Conservation (phyloP, 2,329 filamentous ascomycete species). For the Nigrograna mackinnonii region DNA sequence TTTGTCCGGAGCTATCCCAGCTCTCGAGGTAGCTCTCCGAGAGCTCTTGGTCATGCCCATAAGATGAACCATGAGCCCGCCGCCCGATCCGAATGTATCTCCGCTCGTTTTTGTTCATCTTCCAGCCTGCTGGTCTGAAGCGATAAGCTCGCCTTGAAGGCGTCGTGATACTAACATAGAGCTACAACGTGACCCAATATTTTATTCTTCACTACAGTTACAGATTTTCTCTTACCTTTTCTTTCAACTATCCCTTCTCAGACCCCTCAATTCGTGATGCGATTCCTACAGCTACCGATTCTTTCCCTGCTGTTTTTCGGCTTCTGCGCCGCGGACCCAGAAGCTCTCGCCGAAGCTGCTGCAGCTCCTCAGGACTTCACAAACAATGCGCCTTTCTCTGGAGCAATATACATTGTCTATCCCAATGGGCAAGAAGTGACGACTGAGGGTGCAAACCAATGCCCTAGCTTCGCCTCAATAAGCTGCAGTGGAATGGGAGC, state of each 20-base stretch:
- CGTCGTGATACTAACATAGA: too few species aligned
- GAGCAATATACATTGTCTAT: conserved; percentile 42
- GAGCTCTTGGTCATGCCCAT: conserved; percentile 24
- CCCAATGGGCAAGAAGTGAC: conserved; percentile 35
- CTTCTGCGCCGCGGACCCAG: conserved; percentile 24
- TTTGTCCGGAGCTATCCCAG: conserved; percentile 29
- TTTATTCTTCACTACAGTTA: too few species aligned
- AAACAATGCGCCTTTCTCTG: conserved; percentile 44
- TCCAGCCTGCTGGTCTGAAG: neutral
- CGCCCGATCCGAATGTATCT: conserved; percentile 7
- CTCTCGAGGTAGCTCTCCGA: conserved; percentile 22
- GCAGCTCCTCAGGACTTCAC: conserved; percentile 29
- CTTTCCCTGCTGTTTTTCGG: conserved; percentile 11
- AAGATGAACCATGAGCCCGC: conserved; percentile 22
- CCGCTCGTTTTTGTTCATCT: conserved; percentile 5
- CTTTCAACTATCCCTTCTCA: conserved; percentile 2
- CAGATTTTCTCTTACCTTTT: conserved; percentile 4
- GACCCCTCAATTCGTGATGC: conserved; percentile 16
- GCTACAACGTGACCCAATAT: too few species aligned
- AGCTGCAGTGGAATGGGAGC: conserved; percentile 47
- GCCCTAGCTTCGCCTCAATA: conserved; percentile 37
- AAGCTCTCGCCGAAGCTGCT: conserved; percentile 12
- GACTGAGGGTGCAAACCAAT: conserved; percentile 35
- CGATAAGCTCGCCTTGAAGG: too few species aligned
- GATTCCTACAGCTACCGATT: conserved; percentile 13